A percentile compares a stretch with the other conserved stretches of the same genome.
Conservation (phyloP, 1,284 basidiomycete genomes). For the Papiliotrema nemorosa region DNA sequence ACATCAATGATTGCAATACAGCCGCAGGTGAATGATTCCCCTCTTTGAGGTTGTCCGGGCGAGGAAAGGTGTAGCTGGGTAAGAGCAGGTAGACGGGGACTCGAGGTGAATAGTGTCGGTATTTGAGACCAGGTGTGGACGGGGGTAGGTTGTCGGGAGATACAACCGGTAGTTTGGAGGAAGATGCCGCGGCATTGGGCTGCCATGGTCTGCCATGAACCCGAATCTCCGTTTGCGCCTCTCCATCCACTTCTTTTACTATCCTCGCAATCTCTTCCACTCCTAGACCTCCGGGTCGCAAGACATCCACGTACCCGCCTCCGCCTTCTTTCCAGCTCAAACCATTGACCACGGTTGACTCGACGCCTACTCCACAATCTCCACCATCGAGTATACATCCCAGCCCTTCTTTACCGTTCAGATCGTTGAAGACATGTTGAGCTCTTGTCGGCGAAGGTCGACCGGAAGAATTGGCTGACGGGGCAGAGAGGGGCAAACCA, state of each 20-base stretch:
- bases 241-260: slow-evolving; percentile 52
- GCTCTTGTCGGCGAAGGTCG: slow-evolving; percentile 92
- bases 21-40: not conserved
- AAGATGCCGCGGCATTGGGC: not conserved
- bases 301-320: slow-evolving; percentile 66
- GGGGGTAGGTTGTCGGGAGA: slow-evolving; percentile 54
- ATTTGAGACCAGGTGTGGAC: slow-evolving; percentile 99
- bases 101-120: slow-evolving; percentile 90
- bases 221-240: slow-evolving; percentile 23
- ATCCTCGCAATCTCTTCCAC: slow-evolving; percentile 77
- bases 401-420: slow-evolving; percentile 61
- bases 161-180: not conserved
- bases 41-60: slow-evolving; percentile 12
- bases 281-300: slow-evolving; percentile 89
- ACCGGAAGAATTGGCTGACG: slow-evolving; percentile 92
- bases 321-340: slow-evolving; percentile 57
- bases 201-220: slow-evolving; percentile 15
- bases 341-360: slow-evolving; percentile 94
- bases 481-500: slow-evolving; percentile 80
- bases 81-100: slow-evolving; percentile 75
- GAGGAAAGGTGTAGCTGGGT: slow-evolving; percentile 51
- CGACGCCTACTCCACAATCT: slow-evolving; percentile 80
- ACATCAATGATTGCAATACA: not conserved
- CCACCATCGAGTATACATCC: slow-evolving; percentile 90
- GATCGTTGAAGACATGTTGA: slow-evolving; percentile 76